A percentile compares a stretch with the other conserved stretches of the same genome.
phyloP scores from a whole-genome alignment of 768 basidiomycete species.

The Naganishia kalamii region DNA sequence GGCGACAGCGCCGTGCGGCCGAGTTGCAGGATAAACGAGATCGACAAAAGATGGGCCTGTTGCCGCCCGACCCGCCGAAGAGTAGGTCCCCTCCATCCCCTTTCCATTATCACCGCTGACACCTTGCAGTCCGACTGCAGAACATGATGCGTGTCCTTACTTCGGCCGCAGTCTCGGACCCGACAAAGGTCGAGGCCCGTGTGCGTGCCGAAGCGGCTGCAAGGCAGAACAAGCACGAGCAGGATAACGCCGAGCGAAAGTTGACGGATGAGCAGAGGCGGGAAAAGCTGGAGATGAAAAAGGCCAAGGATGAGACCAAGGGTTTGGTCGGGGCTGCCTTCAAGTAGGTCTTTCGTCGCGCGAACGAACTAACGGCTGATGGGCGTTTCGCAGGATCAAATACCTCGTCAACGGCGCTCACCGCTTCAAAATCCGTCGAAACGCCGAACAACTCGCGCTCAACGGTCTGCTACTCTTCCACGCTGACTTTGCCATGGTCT shows the following conservation, averaged over 20 bases:
- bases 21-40: constrained; percentile 92
- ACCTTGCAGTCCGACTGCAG: constrained; percentile 67
- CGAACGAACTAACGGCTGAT: not conserved
- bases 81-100: constrained; percentile 51
- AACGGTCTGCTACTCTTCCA: constrained; percentile 88
- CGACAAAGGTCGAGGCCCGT: constrained; percentile 91
- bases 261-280: constrained; percentile 81
- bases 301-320: constrained; percentile 77
- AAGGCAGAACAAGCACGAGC: constrained; percentile 81
- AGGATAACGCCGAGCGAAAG: constrained; percentile 87
- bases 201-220: constrained; percentile 88
- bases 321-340: constrained; percentile 77
- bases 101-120: not conserved
- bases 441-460: constrained; percentile 82
- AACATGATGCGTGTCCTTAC: constrained; percentile 98
- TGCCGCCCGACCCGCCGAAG: constrained; percentile 92
- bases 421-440: constrained; percentile 92
- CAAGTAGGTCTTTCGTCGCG: constrained; percentile 60
- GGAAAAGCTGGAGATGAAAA: constrained; percentile 81
- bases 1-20: constrained; percentile 76
- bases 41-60: constrained; percentile 87
- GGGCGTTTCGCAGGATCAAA: constrained; percentile 58
- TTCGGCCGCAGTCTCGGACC: constrained; percentile 92
- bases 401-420: constrained; percentile 85
- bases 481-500: constrained; percentile 78